Percentiles rank a stretch among this genome's conserved stretches.
Conservation (phyloP, 768 basidiomycete species). For the Lactifluus subvellereus region DNA sequence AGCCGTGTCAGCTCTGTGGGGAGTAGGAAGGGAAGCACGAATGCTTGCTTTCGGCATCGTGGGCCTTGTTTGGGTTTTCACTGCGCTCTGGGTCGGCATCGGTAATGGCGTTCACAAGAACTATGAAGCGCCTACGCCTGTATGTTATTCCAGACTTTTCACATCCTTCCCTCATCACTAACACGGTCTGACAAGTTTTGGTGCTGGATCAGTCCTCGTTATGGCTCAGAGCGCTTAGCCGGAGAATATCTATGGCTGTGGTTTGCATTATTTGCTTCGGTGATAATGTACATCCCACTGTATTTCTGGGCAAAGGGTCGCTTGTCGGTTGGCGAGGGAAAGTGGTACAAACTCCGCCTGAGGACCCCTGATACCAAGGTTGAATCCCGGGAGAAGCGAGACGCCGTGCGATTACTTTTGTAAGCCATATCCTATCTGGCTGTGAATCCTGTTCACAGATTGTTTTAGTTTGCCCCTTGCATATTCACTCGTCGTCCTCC, state of each 20-base stretch:
- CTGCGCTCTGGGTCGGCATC: neutral
- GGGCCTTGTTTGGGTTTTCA: neutral
- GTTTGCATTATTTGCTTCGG: conserved; percentile 32
- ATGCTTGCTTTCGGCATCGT: conserved; percentile 25
- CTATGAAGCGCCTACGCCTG: conserved; percentile 26
- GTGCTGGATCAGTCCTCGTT: neutral
- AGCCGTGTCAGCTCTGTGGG: conserved; percentile 36
- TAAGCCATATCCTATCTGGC: conserved; percentile 14
- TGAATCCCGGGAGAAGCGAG: neutral
- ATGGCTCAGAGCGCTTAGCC: neutral
- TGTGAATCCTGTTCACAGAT: neutral
- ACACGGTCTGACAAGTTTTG: conserved; percentile 24
- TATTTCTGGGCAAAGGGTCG: conserved; percentile 36
- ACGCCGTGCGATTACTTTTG: conserved; percentile 26
- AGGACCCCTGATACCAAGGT: conserved; percentile 4
- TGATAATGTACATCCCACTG: conserved; percentile 27
- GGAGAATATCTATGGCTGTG: neutral
- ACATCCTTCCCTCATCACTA: conserved; percentile 8
- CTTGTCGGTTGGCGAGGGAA: conserved; percentile 28
- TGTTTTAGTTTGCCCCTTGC: conserved; percentile 36
- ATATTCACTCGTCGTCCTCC: conserved; percentile 37
- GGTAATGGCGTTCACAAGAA: conserved; percentile 1
- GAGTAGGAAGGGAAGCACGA: conserved; percentile 29
- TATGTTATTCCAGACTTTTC: conserved; percentile 20
- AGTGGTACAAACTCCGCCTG: conserved; percentile 29